A percentile compares a stretch with the other conserved stretches of the same genome.
Conservation (phyloP, 345 rosid species). For the Moricandia moricandioides region DNA sequence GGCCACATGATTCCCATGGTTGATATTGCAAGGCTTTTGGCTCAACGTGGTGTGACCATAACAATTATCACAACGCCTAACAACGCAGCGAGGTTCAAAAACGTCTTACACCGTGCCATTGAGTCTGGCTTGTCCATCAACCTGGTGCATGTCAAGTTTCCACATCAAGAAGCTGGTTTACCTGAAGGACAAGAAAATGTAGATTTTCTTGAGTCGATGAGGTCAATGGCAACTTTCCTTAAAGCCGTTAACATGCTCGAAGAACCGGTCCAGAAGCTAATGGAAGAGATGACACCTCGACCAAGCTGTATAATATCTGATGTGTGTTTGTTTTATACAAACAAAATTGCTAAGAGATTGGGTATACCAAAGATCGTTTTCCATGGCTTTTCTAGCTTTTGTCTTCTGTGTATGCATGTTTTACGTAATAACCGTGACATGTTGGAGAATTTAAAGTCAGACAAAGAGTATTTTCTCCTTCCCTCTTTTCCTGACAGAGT, state of each 20-base stretch:
- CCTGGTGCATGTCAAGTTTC: neutral
- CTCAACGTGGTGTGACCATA: neutral
- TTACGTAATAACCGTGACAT: conserved; percentile 2
- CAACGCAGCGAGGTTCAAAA: neutral
- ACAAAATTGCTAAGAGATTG: conserved; percentile 30
- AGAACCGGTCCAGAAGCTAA: conserved; percentile 30
- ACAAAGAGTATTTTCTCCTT: conserved; percentile 29
- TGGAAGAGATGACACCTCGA: conserved; percentile 36
- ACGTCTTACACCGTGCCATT: conserved; percentile 21
- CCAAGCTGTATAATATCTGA: conserved; percentile 52
- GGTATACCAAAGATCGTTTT: conserved; percentile 50
- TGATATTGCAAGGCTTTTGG: neutral
- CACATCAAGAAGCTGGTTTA: conserved; percentile 35
- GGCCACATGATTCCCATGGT: neutral
- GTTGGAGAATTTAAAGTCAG: conserved; percentile 12
- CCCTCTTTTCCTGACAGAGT: conserved; percentile 36
- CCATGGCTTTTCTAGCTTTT: conserved; percentile 44
- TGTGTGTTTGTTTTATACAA: conserved; percentile 29
- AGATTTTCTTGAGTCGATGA: conserved; percentile 24
- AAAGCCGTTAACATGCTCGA: conserved; percentile 26
- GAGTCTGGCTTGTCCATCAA: neutral
- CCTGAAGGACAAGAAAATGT: conserved; percentile 41
- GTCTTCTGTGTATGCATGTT: conserved; percentile 25
- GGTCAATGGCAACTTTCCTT: conserved; percentile 13
- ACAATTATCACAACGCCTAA: neutral